Evolutionary conservation across 139 green algal genomes (phyloP).

Genomic region (Spirogloea muscicola): DNA sequence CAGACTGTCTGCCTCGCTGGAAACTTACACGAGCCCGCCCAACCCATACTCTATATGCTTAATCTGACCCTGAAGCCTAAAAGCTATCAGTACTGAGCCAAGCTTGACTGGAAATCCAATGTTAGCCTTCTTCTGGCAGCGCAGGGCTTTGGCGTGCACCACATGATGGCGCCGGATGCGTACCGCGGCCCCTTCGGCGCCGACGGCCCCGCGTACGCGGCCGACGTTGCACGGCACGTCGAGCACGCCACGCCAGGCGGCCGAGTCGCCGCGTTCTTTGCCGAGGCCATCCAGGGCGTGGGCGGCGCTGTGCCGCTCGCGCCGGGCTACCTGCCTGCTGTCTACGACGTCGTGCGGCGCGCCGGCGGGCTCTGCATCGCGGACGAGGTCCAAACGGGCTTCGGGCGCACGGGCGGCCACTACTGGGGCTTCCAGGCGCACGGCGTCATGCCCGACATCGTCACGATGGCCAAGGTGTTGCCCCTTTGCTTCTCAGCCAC

Average conservation of each 20-base stretch:
- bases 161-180: slow-evolving; percentile 85
- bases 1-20: too few relatives aligned
- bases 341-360: slow-evolving; percentile 78
- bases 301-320: slow-evolving; percentile 74
- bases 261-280: slow-evolving; percentile 82
- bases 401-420: slow-evolving; percentile 81
- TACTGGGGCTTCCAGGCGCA: slow-evolving; percentile 91
- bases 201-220: slow-evolving; percentile 70
- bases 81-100: too few relatives aligned
- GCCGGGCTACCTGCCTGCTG: slow-evolving; percentile 77
- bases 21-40: too few relatives aligned
- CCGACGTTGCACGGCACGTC: slow-evolving; percentile 72
- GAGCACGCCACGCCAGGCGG: slow-evolving; percentile 54
- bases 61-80: too few relatives aligned
- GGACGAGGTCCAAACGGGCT: slow-evolving; percentile 95
- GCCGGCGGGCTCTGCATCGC: slow-evolving; percentile 91
- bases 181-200: slow-evolving; percentile 85
- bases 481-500: background rate
- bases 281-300: slow-evolving; percentile 89
- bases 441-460: slow-evolving; percentile 80
- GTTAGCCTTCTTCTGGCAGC: background rate
- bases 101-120: too few relatives aligned
- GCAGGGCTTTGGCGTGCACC: slow-evolving; percentile 80
- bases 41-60: too few relatives aligned
- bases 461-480: slow-evolving; percentile 82